Evolutionary conservation across 2,329 filamentous ascomycete genomes (phyloP), one percentile per base, ranked within the genome.

Genomic region (Sclerotinia subarctica): DNA sequence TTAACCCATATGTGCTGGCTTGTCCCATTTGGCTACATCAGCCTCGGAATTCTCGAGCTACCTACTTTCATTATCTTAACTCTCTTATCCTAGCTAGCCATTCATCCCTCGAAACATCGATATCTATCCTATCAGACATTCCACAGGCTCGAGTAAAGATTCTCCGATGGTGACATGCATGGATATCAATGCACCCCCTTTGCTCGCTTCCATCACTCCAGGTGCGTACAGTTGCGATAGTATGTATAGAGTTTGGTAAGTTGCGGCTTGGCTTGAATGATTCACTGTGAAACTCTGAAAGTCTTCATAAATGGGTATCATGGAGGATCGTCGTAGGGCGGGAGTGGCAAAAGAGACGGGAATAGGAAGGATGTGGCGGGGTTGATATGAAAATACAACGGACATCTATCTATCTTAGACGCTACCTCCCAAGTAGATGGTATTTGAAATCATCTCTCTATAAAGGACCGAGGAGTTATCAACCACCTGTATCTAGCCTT

Each of bases 201-300:
- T 46, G 42, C 42, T 60, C 57, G 42, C 57, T 60, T 60, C 24
- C 19, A 47, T 44, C 4, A 21, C 3, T 15, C 49, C n/a, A 26
- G 49, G 11, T 24, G n/a, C 24, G 15, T 5, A 35, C 35, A 35
- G 35, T 35, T 35, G 7, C 35, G 8, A 35, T 35, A 32, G 32
- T 13, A 35, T 13, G 15, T 4, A 21, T 5, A 35, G 3, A 35
- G 44, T 32, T 62, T 47, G 26, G 29, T 24, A 49, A 24, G 32
- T 38, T 19, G 58, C 7, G 58, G 44, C 58, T 62, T 62, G 21
- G 21, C 58, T 62, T 26, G 6, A 47, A 46, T 44, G 57, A 60
- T 26, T 62, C 58, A 62, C 44, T 62, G 3, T 62, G 58, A 62
- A 62, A 62, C 58, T 35, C 29, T 62, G 58, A 62, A 62, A 62